Percentiles rank a stretch among this genome's conserved stretches.
Conservation (phyloP, 768 basidiomycete genomes). For the Auriscalpium microsporum region DNA sequence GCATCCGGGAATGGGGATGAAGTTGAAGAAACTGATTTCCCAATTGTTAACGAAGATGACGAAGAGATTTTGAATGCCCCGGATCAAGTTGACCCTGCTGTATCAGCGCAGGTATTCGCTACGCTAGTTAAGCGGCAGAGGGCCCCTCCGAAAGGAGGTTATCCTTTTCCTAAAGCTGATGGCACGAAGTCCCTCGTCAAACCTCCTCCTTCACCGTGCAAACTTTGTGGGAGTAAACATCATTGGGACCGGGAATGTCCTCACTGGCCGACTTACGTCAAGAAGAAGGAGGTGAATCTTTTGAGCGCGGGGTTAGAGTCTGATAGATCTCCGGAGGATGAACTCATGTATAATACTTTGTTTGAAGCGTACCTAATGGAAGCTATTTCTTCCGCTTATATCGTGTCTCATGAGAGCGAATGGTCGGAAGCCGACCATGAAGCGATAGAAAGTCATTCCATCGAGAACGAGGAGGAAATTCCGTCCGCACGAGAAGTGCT, state of each 20-base stretch:
- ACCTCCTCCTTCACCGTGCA: not conserved
- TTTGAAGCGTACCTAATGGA: not conserved
- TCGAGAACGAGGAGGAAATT: too few species aligned
- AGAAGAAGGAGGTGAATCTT: slow-evolving; percentile 14
- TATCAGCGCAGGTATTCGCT: too few species aligned
- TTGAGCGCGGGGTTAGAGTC: not conserved
- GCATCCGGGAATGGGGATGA: too few species aligned
- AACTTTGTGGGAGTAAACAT: slow-evolving; percentile 23
- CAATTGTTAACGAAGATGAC: too few species aligned
- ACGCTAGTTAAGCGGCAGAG: not conserved
- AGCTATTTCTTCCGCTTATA: not conserved
- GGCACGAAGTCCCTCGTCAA: not conserved
- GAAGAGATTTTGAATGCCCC: too few species aligned
- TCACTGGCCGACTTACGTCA: slow-evolving; percentile 14
- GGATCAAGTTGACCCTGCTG: too few species aligned
- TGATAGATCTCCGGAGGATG: slow-evolving; percentile 22
- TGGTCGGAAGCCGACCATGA: too few species aligned
- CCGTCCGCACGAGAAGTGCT: too few species aligned
- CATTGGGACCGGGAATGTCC: slow-evolving; percentile 30
- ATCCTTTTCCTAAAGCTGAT: not conserved
- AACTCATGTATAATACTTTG: slow-evolving; percentile 22
- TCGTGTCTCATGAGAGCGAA: not conserved
- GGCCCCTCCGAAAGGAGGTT: not conserved
- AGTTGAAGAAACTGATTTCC: too few species aligned
- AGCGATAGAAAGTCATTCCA: too few species aligned